Evolutionary conservation across 2,329 filamentous ascomycete species (phyloP), one percentile per base, ranked within the genome.

Genomic region (Trichophyton equinum): DNA sequence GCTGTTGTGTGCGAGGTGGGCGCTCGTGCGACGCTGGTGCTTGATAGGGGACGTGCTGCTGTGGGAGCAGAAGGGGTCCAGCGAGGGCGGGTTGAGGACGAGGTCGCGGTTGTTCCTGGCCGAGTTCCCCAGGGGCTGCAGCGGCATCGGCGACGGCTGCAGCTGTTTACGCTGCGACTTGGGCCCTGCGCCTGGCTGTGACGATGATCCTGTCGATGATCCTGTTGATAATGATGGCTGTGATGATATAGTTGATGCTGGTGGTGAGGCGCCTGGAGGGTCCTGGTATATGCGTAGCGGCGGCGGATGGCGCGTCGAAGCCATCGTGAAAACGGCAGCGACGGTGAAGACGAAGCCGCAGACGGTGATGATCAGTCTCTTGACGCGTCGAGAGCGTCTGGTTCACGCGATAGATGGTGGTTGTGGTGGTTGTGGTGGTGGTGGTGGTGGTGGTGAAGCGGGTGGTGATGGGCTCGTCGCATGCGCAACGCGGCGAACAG

Each of bases 11-110:
- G 40, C 57, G 44, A 44, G 27, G 57, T 59, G 57, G 56, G 36
- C 81, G 61, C 79, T 81, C 47, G 76, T 75, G 67, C 77, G 77
- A 66, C 78, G 77, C 60, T 75, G 73, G 38, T 80, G 74, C 75
- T 94, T 95, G 68, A 81, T 82, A 9, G 88, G 89, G 60, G 89
- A 95, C 62, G 80, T 80, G 69, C 78, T 80, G 75, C 67, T 77
- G 33, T 38, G 8, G 33, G 33, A 13, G 33, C 33, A 38, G 72
- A 62, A 78, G 70, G 66, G 70, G 66, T 65, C 73, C 63, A 72
- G 68, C 60, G 77, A 73, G 22, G 82, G 76, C 25, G 87, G 86
- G 66, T 87, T 84, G 67, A 92, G 80, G 61, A 85, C 76, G 67
- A 86, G 80, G 73, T 88, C 88, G 64, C 79, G 77, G 74, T 80